A percentile compares a stretch with the other conserved stretches of the same genome.
Evolutionary conservation across 306 rosid genomes (phyloP).

Genomic region (Dicorynia guianensis): DNA sequence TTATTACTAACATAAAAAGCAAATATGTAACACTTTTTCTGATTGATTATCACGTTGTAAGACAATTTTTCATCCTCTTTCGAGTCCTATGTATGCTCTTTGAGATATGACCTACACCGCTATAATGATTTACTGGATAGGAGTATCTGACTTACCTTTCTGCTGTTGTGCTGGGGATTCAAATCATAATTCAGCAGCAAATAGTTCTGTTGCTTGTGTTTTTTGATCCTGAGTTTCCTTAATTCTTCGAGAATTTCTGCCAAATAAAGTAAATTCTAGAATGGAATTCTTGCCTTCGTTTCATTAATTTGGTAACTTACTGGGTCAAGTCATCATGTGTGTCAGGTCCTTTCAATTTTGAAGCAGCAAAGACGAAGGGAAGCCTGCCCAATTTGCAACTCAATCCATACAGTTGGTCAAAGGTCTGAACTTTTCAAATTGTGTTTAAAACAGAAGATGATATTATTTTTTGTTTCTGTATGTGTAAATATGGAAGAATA

Average conservation of each 20-base stretch:
- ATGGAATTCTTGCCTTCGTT: not conserved
- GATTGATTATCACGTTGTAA: no score
- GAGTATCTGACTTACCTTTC: no score
- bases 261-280: not conserved
- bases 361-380: slow-evolving; percentile 60
- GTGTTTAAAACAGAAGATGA: slow-evolving; percentile 7
- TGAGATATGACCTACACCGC: no score
- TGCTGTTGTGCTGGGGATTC: not conserved
- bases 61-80: no score
- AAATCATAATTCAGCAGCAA: not conserved
- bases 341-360: slow-evolving; percentile 93
- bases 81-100: no score
- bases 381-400: slow-evolving; percentile 71
- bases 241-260: not conserved
- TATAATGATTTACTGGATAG: no score
- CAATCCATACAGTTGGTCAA: slow-evolving; percentile 95
- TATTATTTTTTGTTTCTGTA: not conserved
- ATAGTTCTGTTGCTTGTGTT: not conserved
- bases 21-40: no score
- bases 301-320: slow-evolving; percentile 2
- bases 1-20: no score
- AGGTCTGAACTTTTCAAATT: slow-evolving; percentile 51
- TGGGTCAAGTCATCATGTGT: slow-evolving; percentile 22
- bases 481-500: not conserved
- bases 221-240: slow-evolving; percentile 8